Conservation (phyloP, 345 rosid species). For the Citrus maxima region DNA sequence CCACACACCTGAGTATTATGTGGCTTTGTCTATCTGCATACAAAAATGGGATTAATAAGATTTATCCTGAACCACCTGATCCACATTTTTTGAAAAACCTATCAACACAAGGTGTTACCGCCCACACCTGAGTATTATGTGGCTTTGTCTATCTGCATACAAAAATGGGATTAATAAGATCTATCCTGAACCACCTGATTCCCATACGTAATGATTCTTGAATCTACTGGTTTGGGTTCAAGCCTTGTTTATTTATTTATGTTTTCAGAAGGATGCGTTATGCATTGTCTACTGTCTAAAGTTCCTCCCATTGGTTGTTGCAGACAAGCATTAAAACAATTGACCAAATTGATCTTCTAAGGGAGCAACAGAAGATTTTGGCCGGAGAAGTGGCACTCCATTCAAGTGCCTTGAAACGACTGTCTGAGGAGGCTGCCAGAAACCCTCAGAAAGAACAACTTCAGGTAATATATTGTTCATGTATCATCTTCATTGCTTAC, state of each 20-base stretch:
- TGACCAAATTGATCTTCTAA: slow-evolving; percentile 81
- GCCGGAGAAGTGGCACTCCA: slow-evolving; percentile 82
- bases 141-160: not conserved
- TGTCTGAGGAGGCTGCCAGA: slow-evolving; percentile 74
- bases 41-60: not conserved
- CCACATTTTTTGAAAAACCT: not conserved
- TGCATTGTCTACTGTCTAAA: slow-evolving; percentile 8
- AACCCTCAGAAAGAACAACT: slow-evolving; percentile 61
- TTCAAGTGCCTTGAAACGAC: slow-evolving; percentile 81
- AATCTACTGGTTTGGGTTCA: not conserved
- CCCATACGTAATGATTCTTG: not conserved
- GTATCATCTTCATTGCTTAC: slow-evolving; percentile 10
- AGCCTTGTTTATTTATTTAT: not conserved
- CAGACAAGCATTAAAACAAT: slow-evolving; percentile 73
- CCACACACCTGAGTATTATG: not conserved
- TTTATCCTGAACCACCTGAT: not conserved
- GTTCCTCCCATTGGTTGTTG: slow-evolving; percentile 19
- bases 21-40: not conserved
- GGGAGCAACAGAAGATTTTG: slow-evolving; percentile 92
- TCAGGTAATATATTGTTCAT: slow-evolving; percentile 42
- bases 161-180: not conserved
- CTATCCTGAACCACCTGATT: not conserved
- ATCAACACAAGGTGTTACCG: not conserved
- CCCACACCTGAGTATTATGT: not conserved
- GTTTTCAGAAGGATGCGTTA: not conserved